Evolutionary conservation across 192 early-diverging fungal genomes (phyloP).

Genomic region (Gamsiella multidivaricata): DNA sequence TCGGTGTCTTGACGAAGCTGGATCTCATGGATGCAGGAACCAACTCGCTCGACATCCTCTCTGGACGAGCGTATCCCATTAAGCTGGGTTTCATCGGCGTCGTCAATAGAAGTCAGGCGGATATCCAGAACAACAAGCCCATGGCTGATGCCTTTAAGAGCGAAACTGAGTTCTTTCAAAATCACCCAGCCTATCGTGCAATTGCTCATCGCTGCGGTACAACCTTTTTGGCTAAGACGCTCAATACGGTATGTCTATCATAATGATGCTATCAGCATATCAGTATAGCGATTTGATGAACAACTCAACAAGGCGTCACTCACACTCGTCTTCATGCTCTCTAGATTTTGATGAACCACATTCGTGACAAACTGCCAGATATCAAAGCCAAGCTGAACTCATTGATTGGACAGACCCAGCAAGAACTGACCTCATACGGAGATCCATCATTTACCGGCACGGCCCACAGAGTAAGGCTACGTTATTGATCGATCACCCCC

Average conservation of each 20-base stretch:
- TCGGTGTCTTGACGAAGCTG: conserved; percentile 85
- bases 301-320: too few relatives aligned
- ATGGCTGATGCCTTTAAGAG: conserved; percentile 75
- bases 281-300: too few relatives aligned
- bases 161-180: conserved; percentile 76
- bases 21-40: conserved; percentile 90
- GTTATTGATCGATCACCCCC: not conserved
- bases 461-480: conserved; percentile 54
- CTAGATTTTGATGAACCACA: conserved; percentile 81
- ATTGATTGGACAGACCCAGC: conserved; percentile 81
- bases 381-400: conserved; percentile 81
- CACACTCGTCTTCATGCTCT: not conserved
- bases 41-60: conserved; percentile 81
- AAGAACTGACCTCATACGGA: conserved; percentile 78
- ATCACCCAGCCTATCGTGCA: conserved; percentile 77
- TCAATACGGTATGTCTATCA: conserved; percentile 64
- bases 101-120: conserved; percentile 86
- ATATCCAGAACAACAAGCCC: conserved; percentile 76
- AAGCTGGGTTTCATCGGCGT: conserved; percentile 86
- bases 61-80: conserved; percentile 79
- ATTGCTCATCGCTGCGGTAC: conserved; percentile 81
- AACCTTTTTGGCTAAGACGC: conserved; percentile 70
- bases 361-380: conserved; percentile 81
- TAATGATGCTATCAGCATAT: not conserved
- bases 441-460: conserved; percentile 62